These are phyloP conservation scores for Diaporthe sp. DNA, from an alignment of 2,329 filamentous ascomycete genomes.

Conservation along the genomic window DNA sequence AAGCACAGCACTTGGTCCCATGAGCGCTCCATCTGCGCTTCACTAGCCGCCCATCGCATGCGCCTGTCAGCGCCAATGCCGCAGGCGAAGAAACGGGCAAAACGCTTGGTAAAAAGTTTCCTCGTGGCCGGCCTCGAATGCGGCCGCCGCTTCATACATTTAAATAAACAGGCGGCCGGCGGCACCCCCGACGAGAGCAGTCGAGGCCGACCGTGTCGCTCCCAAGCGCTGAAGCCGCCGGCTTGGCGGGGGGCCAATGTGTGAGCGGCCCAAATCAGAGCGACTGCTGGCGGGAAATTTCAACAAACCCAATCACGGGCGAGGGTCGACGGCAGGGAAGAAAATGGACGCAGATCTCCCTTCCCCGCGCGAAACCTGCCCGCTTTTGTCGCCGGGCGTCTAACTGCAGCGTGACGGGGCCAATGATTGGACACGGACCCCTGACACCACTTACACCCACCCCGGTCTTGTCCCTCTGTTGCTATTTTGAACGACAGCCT, in stretches of 20 bases:
- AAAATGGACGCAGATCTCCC: background rate
- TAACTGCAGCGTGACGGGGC: slow-evolving; percentile 50
- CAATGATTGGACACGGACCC: slow-evolving; percentile 45
- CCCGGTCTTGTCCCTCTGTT: slow-evolving; percentile 2
- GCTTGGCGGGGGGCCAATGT: slow-evolving; percentile 4
- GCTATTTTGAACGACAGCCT: slow-evolving; percentile 26
- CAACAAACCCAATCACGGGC: slow-evolving; percentile 27
- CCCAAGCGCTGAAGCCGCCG: slow-evolving; percentile 22
- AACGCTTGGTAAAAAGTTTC: background rate
- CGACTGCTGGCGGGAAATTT: slow-evolving; percentile 2
- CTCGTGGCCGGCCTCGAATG: background rate
- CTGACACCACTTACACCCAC: slow-evolving; percentile 30
- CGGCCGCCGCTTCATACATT: slow-evolving; percentile 15
- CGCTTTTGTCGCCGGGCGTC: slow-evolving; percentile 45
- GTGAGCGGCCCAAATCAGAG: slow-evolving; percentile 9
- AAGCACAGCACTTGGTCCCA: background rate
- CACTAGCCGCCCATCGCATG: slow-evolving; percentile 19
- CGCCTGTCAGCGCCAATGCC: background rate
- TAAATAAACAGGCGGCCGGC: slow-evolving; percentile 15
- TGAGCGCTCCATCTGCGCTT: background rate
- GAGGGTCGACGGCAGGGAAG: background rate
- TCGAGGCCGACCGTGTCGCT: background rate
- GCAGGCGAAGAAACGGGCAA: background rate
- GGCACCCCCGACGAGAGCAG: background rate
- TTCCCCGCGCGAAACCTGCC: slow-evolving; percentile 31